Evolutionary conservation across 306 rosid species (phyloP).

Genomic region (Adenanthera pavonina): DNA sequence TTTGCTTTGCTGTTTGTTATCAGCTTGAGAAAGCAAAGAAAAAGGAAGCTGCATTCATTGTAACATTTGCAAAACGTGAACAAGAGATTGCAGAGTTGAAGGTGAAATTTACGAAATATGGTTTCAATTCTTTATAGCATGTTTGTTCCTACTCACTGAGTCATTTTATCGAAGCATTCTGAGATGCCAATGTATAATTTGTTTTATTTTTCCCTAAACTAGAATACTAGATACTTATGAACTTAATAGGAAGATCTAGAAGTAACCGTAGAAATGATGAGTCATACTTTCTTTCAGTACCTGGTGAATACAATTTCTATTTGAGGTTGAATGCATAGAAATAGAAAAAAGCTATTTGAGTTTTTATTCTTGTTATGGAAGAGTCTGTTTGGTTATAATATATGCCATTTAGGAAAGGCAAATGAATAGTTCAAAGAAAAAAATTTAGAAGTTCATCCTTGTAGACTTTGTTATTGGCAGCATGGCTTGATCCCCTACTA

Average conservation of each 20-base stretch:
- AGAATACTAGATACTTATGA: not conserved
- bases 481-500: not conserved
- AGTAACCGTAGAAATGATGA: not conserved
- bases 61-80: slow-evolving; percentile 92
- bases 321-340: not conserved
- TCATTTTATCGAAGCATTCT: no score
- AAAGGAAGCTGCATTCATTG: slow-evolving; percentile 96
- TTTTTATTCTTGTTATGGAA: no score
- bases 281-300: not conserved
- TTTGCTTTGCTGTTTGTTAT: slow-evolving; percentile 28
- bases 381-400: not conserved
- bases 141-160: not conserved
- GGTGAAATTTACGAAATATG: slow-evolving; percentile 46
- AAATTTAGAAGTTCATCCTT: not conserved
- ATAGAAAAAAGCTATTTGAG: no score
- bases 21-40: slow-evolving; percentile 96
- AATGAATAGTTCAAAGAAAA: not conserved
- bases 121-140: not conserved
- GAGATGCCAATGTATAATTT: no score
- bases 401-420: not conserved
- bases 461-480: no score
- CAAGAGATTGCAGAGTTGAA: slow-evolving; percentile 94
- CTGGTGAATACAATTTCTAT: not conserved
- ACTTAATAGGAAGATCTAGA: not conserved
- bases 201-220: no score